Evolutionary conservation across 192 early-diverging fungal genomes (phyloP).

Genomic region (Geranomyces michiganensis): DNA sequence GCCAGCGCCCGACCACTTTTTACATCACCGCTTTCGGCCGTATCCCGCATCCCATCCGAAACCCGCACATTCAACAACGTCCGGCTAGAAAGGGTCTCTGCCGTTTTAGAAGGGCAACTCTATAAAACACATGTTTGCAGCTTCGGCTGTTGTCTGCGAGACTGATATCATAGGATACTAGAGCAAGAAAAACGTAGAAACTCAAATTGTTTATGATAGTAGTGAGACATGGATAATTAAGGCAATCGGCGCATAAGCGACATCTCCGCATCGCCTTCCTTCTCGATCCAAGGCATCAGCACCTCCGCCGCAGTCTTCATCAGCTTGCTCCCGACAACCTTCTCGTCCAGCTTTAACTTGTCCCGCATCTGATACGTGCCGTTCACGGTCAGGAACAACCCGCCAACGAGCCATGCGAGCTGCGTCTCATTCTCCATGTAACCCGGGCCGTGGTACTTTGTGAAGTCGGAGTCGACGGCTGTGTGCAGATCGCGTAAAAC

Average conservation of each 20-base stretch:
- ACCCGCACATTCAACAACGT: too few relatives aligned
- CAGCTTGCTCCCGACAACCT: not conserved
- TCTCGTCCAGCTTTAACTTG: not conserved
- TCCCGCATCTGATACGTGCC: slow-evolving; percentile 10
- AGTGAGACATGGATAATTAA: too few relatives aligned
- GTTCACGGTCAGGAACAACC: slow-evolving; percentile 9
- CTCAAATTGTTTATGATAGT: too few relatives aligned
- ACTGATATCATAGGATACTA: too few relatives aligned
- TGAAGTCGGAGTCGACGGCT: not conserved
- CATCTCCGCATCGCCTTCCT: not conserved
- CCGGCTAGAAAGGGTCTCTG: too few relatives aligned
- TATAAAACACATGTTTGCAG: too few relatives aligned
- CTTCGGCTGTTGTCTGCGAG: too few relatives aligned
- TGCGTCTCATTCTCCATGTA: slow-evolving; percentile 22
- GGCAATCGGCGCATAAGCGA: not conserved
- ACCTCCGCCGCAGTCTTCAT: slow-evolving; percentile 7
- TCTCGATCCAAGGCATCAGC: not conserved
- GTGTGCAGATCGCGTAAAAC: slow-evolving; percentile 1
- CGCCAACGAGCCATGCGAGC: slow-evolving; percentile 1
- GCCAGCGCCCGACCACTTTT: too few relatives aligned
- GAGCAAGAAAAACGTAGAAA: too few relatives aligned
- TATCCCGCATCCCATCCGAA: too few relatives aligned
- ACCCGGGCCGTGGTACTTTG: not conserved
- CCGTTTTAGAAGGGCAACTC: too few relatives aligned
- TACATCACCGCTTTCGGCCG: too few relatives aligned